A percentile compares a stretch with the other conserved stretches of the same genome.
Conservation (phyloP, 2,329 filamentous ascomycete species). For the Rutstroemia sp. region DNA sequence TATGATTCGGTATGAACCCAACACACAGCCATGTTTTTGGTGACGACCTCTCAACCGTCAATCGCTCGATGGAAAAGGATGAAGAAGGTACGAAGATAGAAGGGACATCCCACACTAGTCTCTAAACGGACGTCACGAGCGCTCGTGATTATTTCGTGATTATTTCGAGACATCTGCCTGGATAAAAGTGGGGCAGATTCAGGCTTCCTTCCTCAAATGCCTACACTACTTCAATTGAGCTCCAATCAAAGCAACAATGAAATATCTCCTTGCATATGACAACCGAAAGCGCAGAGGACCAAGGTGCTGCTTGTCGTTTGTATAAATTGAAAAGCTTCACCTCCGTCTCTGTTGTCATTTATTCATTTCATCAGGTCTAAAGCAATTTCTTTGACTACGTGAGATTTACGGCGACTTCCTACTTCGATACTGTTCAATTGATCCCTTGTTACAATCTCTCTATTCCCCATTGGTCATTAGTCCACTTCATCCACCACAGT, state of each 20-base stretch:
- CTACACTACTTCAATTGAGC: background rate
- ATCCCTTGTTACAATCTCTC: background rate
- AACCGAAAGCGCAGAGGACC: background rate
- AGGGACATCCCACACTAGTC: background rate
- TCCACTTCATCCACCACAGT: too few species aligned
- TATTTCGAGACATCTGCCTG: constrained; percentile 8
- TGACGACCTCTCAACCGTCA: too few species aligned
- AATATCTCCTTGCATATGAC: background rate
- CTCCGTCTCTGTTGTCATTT: background rate
- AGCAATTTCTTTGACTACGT: too few species aligned
- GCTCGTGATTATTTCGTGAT: background rate
- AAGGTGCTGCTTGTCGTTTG: too few species aligned
- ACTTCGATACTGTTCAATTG: background rate
- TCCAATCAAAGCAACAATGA: background rate
- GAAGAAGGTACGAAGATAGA: too few species aligned
- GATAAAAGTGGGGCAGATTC: background rate
- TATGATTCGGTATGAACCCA: too few species aligned
- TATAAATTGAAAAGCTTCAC: background rate
- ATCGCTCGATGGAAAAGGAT: background rate
- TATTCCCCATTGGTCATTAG: background rate
- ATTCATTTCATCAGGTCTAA: too few species aligned
- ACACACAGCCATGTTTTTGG: too few species aligned
- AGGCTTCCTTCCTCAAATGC: background rate
- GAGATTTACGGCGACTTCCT: background rate
- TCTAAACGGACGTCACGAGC: background rate